Conservation (phyloP, 345 rosid genomes). For the Syzygium aqueum region DNA sequence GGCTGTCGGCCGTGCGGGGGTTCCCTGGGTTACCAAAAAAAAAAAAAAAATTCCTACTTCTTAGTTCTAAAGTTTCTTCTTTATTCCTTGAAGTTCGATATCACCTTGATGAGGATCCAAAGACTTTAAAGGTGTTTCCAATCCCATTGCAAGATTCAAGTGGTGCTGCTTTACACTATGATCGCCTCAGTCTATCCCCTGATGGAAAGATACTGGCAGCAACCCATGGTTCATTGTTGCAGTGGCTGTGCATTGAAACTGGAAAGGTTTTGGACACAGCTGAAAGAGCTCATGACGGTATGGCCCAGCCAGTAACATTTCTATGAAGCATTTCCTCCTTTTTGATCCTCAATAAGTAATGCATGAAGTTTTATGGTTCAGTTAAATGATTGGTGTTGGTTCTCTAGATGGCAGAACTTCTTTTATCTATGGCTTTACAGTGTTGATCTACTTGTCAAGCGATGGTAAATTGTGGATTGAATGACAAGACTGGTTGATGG, state of each 20-base stretch:
- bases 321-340: background rate
- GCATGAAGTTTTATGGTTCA: background rate
- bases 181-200: constrained; percentile 73
- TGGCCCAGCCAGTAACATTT: background rate
- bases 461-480: background rate
- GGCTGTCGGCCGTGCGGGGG: no score
- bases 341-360: background rate
- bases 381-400: background rate
- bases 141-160: constrained; percentile 63
- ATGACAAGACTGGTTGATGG: background rate
- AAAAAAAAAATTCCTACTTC: background rate
- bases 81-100: constrained; percentile 57
- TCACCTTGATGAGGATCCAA: constrained; percentile 97
- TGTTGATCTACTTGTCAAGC: background rate
- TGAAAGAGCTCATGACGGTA: constrained; percentile 90
- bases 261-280: constrained; percentile 83
- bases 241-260: constrained; percentile 81
- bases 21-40: no score
- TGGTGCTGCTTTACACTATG: constrained; percentile 67
- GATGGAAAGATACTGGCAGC: constrained; percentile 86
- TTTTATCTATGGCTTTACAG: background rate
- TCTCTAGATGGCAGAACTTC: background rate
- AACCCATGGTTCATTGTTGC: constrained; percentile 67
- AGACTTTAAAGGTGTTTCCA: constrained; percentile 77
- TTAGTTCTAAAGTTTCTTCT: constrained; percentile 7